phyloP scores from a whole-genome alignment of 2,329 filamentous ascomycete species.

The Alternaria sp. region DNA sequence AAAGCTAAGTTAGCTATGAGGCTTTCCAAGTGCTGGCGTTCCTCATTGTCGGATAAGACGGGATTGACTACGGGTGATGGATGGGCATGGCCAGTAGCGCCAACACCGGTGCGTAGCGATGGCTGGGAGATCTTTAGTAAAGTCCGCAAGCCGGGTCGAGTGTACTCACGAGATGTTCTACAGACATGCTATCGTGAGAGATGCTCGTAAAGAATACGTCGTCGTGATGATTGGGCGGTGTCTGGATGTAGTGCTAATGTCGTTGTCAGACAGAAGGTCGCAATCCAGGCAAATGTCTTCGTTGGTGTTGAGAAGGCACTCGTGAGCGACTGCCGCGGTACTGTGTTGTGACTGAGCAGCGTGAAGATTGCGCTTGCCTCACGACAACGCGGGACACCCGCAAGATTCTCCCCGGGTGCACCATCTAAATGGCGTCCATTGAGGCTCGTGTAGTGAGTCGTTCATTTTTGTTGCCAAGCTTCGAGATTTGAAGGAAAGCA shows the following conservation, averaged over 20 bases:
- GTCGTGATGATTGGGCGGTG: background rate
- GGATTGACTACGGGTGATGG: constrained; percentile 8
- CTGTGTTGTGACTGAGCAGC: background rate
- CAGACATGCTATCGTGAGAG: constrained; percentile 7
- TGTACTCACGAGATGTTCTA: constrained; percentile 1
- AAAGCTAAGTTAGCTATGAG: constrained; percentile 16
- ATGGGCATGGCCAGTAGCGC: constrained; percentile 21
- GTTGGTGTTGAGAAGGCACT: background rate
- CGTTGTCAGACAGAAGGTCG: background rate
- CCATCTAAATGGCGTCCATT: constrained; percentile 58
- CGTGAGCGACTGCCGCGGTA: background rate
- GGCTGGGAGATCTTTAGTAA: constrained; percentile 8
- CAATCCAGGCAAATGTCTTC: background rate
- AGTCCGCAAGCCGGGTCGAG: background rate
- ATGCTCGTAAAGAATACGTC: constrained; percentile 14
- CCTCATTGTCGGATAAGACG: background rate
- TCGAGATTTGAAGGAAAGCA: constrained; percentile 93
- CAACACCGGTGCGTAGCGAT: background rate
- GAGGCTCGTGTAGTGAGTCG: constrained; percentile 70
- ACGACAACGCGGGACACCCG: background rate
- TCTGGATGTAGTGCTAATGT: background rate
- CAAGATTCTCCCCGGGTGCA: background rate
- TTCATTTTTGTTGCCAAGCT: constrained; percentile 97
- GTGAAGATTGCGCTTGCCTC: background rate
- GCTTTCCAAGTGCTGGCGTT: constrained; percentile 3